A percentile compares a stretch with the other conserved stretches of the same genome.
Conservation (phyloP, 1,284 basidiomycete species). For the Fomitopsis schrenkii region DNA sequence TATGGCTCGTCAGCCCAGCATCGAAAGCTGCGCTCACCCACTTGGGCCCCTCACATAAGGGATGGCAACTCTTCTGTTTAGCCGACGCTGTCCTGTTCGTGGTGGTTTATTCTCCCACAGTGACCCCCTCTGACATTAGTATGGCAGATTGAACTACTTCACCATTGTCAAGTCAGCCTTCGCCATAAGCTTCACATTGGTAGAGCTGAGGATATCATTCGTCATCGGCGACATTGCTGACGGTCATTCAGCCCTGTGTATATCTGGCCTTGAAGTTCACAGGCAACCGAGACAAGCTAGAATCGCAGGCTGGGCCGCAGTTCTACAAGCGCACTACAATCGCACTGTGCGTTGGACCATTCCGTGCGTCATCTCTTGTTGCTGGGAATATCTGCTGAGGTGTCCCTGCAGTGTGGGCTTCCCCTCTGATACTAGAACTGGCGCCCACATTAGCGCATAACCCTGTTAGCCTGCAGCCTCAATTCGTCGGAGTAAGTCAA, state of each 20-base stretch:
- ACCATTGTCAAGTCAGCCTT: slow-evolving; percentile 25
- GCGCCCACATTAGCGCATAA: slow-evolving; percentile 10
- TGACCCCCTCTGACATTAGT: neutral
- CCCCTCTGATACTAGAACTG: slow-evolving; percentile 18
- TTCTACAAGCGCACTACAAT: slow-evolving; percentile 15
- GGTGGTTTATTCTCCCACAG: neutral
- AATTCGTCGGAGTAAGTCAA: slow-evolving; percentile 4
- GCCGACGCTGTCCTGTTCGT: slow-evolving; percentile 21
- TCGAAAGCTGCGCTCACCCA: neutral
- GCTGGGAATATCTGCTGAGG: neutral
- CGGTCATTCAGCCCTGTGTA: slow-evolving; percentile 16
- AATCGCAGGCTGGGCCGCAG: slow-evolving; percentile 6
- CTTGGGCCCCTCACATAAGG: neutral
- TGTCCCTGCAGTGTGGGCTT: slow-evolving; percentile 18
- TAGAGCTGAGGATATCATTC: slow-evolving; percentile 1
- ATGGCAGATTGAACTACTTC: slow-evolving; percentile 16
- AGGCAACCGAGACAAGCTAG: neutral
- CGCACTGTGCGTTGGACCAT: slow-evolving; percentile 18
- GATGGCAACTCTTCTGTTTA: slow-evolving; percentile 16
- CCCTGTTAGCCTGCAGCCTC: slow-evolving; percentile 7
- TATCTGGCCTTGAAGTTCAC: slow-evolving; percentile 15
- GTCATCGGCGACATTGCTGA: neutral
- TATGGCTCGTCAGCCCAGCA: slow-evolving; percentile 4
- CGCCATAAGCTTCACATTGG: slow-evolving; percentile 24
- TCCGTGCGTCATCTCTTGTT: slow-evolving; percentile 10